Evolutionary conservation across 2,329 filamentous ascomycete species (phyloP).

Genomic region (Ophiostoma himal-ulmi): DNA sequence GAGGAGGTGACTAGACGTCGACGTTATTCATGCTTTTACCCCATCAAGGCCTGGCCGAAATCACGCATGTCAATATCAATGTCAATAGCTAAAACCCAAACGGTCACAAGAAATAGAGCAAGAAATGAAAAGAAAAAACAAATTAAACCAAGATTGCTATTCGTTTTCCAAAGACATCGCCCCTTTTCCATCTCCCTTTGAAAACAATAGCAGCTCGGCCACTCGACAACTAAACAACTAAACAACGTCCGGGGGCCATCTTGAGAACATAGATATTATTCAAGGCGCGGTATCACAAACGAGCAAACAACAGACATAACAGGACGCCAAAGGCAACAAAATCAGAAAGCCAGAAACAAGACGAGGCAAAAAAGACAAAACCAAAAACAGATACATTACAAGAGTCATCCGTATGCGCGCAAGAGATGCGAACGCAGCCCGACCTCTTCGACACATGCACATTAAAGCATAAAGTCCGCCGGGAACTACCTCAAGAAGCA

Average conservation of each 20-base stretch:
- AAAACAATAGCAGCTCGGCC: not conserved
- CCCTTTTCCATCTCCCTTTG: not conserved
- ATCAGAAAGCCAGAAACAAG: constrained; percentile 3
- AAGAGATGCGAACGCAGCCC: not conserved
- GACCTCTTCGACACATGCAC: constrained; percentile 11
- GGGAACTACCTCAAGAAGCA: constrained; percentile 15
- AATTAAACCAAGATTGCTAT: not conserved
- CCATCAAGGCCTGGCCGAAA: not conserved
- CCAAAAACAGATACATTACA: constrained; percentile 14
- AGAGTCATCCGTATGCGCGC: constrained; percentile 1
- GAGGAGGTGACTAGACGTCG: not conserved
- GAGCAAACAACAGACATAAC: not conserved
- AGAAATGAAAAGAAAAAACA: not conserved
- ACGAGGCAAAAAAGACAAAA: constrained; percentile 15
- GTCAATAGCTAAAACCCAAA: not conserved
- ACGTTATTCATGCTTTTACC: not conserved
- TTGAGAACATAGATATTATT: constrained; percentile 8
- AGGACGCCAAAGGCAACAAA: not conserved
- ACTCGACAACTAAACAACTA: not conserved
- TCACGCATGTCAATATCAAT: not conserved
- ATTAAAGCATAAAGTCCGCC: constrained; percentile 11
- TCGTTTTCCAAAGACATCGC: not conserved
- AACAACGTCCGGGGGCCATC: not conserved
- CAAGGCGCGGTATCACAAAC: constrained; percentile 22
- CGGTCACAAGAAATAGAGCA: too few species aligned